phyloP scores from a whole-genome alignment of 2,329 filamentous ascomycete genomes.

The Intubia oerlemansii region DNA sequence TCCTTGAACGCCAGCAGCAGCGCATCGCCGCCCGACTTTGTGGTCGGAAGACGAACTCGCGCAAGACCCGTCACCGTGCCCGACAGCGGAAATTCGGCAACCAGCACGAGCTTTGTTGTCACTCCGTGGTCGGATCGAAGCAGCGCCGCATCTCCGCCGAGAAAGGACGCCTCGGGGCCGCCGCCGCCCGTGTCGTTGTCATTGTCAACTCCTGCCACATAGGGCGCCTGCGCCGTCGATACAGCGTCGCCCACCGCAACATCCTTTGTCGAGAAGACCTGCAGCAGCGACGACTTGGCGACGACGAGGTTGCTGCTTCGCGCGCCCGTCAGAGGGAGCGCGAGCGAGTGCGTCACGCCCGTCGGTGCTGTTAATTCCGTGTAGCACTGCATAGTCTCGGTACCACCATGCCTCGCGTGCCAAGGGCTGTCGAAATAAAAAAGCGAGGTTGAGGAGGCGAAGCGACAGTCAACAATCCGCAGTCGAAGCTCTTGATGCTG shows the following conservation, averaged over 20 bases:
- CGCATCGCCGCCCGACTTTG: slow-evolving; percentile 63
- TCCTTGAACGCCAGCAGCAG: slow-evolving; percentile 71
- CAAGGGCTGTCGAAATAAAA: too few relatives aligned
- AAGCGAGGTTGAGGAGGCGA: too few relatives aligned
- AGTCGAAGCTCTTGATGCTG: too few relatives aligned
- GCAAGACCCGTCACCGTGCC: slow-evolving; percentile 72
- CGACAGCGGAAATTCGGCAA: slow-evolving; percentile 65
- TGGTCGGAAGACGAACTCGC: slow-evolving; percentile 49
- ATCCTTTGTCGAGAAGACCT: slow-evolving; percentile 61
- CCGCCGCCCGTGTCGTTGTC: too few relatives aligned
- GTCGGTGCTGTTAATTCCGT: slow-evolving; percentile 87
- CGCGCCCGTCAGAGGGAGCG: slow-evolving; percentile 54
- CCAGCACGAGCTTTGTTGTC: slow-evolving; percentile 59
- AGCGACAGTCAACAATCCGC: too few relatives aligned
- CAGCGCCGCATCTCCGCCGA: slow-evolving; percentile 39
- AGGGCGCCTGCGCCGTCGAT: slow-evolving; percentile 14
- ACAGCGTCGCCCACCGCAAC: slow-evolving; percentile 14
- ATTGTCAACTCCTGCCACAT: slow-evolving; percentile 25
- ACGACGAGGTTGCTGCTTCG: slow-evolving; percentile 70
- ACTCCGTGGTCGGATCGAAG: slow-evolving; percentile 40
- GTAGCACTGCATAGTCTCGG: slow-evolving; percentile 74
- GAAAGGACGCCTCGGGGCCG: slow-evolving; percentile 43
- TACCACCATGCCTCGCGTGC: neutral
- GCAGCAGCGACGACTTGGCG: slow-evolving; percentile 79
- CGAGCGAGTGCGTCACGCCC: slow-evolving; percentile 75